phyloP scores from a whole-genome alignment of 352 stramenopile species.

The Phytophthora hibernalis region DNA sequence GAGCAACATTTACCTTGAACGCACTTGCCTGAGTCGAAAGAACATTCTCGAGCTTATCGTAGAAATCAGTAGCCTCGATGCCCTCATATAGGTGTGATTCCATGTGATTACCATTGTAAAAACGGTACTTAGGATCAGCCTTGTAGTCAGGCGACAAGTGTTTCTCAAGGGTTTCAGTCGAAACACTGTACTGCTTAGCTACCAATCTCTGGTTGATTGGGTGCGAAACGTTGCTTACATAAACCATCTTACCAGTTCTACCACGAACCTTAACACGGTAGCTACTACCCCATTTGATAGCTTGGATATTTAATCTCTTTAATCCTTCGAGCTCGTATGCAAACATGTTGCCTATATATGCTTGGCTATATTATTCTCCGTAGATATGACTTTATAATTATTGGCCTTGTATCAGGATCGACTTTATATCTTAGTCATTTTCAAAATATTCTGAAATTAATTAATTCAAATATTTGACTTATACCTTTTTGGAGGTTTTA shows the following conservation, averaged over 20 bases:
- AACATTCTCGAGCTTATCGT: constrained; percentile 17
- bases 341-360: constrained; percentile 15
- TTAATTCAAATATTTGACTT: constrained; percentile 27
- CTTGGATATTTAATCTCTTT: not conserved
- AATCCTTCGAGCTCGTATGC: not conserved
- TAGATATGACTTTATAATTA: constrained; percentile 32
- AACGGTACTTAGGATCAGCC: constrained; percentile 10
- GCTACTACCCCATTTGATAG: too few relatives aligned
- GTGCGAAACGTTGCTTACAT: not conserved
- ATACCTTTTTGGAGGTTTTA: constrained; percentile 23
- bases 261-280: too few relatives aligned
- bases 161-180: too few relatives aligned
- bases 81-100: constrained; percentile 4
- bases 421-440: constrained; percentile 13
- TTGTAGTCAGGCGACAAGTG: constrained; percentile 11
- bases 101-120: constrained; percentile 14
- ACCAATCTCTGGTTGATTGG: not conserved
- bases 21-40: not conserved
- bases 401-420: constrained; percentile 15
- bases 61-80: not conserved
- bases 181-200: constrained; percentile 11
- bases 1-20: constrained; percentile 18
- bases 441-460: constrained; percentile 21
- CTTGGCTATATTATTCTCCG: constrained; percentile 20
- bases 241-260: too few relatives aligned